Percentiles rank a stretch among this genome's conserved stretches.
These are phyloP conservation scores for Babjeviella inositovora DNA, from an alignment of 805 yeast species.

Conservation along the genomic window DNA sequence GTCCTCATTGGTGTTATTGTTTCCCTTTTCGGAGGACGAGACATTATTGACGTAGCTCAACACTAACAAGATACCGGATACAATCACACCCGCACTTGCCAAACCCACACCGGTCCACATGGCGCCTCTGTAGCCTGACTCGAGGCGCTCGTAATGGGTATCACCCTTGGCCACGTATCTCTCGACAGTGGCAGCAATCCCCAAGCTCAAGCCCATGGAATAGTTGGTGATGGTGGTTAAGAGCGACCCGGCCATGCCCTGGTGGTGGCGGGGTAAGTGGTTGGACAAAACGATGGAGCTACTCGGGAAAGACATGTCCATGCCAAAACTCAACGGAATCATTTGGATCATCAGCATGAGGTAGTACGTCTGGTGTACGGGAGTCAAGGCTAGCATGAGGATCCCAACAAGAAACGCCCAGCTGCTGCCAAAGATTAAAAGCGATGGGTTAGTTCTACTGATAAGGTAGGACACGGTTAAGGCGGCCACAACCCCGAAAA, in stretches of 20 bases:
- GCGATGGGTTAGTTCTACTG: constrained; percentile 24
- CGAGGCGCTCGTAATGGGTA: constrained; percentile 9
- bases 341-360: constrained; percentile 36
- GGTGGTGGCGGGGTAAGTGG: constrained; percentile 41
- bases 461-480: constrained; percentile 30
- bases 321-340: constrained; percentile 48
- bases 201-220: constrained; percentile 55
- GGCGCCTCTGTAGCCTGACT: constrained; percentile 42
- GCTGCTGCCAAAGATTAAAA: constrained; percentile 33
- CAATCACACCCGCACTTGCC: constrained; percentile 27
- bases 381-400: constrained; percentile 35
- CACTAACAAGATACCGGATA: constrained; percentile 10
- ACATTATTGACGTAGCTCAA: too few relatives aligned
- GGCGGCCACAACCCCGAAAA: constrained; percentile 46
- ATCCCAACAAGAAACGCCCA: constrained; percentile 40
- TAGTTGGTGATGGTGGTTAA: constrained; percentile 59
- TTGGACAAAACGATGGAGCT: constrained; percentile 49
- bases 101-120: constrained; percentile 46
- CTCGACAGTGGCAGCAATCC: constrained; percentile 57
- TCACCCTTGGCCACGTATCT: constrained; percentile 14
- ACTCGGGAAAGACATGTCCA: constrained; percentile 71
- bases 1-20: too few relatives aligned
- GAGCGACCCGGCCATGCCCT: constrained; percentile 68
- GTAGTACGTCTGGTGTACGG: constrained; percentile 45
- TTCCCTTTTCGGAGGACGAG: too few relatives aligned